Conservation (phyloP, 2,329 filamentous ascomycete genomes). For the Byssochlamys sp. region DNA sequence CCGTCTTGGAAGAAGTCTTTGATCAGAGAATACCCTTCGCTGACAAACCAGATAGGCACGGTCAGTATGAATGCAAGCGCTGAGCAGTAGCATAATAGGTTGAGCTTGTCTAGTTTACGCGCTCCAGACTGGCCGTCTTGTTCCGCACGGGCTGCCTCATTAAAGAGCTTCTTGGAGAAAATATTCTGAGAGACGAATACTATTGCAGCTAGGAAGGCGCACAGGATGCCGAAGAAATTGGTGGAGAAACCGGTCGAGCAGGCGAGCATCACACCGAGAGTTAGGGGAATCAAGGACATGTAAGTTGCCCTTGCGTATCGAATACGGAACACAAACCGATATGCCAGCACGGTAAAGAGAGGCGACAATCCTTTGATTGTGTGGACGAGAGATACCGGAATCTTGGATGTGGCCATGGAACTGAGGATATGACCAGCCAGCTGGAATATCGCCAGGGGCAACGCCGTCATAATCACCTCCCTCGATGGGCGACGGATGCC, state of each 20-base stretch:
- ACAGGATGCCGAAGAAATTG: slow-evolving; percentile 80
- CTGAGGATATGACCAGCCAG: slow-evolving; percentile 87
- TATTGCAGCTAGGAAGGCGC: slow-evolving; percentile 78
- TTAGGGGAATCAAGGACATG: slow-evolving; percentile 79
- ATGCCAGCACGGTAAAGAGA: slow-evolving; percentile 87
- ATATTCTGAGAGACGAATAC: slow-evolving; percentile 98
- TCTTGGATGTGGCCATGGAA: slow-evolving; percentile 85
- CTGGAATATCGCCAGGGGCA: slow-evolving; percentile 88
- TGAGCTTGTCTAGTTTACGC: slow-evolving; percentile 89
- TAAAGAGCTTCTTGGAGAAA: slow-evolving; percentile 95
- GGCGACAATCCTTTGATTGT: slow-evolving; percentile 97
- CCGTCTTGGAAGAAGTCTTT: slow-evolving; percentile 72
- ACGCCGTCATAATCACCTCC: slow-evolving; percentile 73
- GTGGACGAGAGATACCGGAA: slow-evolving; percentile 92
- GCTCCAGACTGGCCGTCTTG: slow-evolving; percentile 55
- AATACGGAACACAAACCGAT: slow-evolving; percentile 79
- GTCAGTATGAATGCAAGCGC: slow-evolving; percentile 83
- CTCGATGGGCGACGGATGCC: slow-evolving; percentile 71
- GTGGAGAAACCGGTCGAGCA: slow-evolving; percentile 86
- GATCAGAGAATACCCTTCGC: slow-evolving; percentile 70
- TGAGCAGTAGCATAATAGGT: slow-evolving; percentile 93
- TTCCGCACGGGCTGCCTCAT: slow-evolving; percentile 79
- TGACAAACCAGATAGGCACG: slow-evolving; percentile 83
- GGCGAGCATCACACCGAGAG: slow-evolving; percentile 86
- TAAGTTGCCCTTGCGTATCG: slow-evolving; percentile 81